Conservation (phyloP, 2,329 filamentous ascomycete genomes). For the Mycosphaerella arachidis region DNA sequence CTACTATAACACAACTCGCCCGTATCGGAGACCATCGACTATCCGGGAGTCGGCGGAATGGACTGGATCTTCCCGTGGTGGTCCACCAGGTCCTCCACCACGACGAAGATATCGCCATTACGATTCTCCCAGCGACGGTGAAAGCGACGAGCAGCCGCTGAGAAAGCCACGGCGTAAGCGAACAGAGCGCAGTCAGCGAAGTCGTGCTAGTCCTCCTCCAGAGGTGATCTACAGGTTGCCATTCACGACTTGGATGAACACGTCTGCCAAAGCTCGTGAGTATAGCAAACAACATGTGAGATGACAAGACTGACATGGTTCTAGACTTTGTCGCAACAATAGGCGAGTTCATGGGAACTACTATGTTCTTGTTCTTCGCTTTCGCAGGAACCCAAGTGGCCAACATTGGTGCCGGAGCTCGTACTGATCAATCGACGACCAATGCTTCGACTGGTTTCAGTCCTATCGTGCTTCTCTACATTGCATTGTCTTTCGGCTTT, state of each 20-base stretch:
- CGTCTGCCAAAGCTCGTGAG: constrained; percentile 28
- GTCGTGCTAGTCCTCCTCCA: constrained; percentile 19
- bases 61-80: constrained; percentile 12
- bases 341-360: constrained; percentile 43
- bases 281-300: neutral
- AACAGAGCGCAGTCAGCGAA: constrained; percentile 7
- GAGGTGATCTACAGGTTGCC: constrained; percentile 32
- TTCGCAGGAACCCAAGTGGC: constrained; percentile 44
- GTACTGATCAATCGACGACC: constrained; percentile 20
- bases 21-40: constrained; percentile 19
- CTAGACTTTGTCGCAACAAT: constrained; percentile 31
- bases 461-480: constrained; percentile 36
- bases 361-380: constrained; percentile 46
- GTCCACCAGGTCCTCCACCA: constrained; percentile 18
- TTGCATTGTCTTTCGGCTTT: constrained; percentile 39
- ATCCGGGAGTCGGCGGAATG: constrained; percentile 22
- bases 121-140: constrained; percentile 19
- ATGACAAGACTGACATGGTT: constrained; percentile 1
- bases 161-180: constrained; percentile 10
- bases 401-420: constrained; percentile 31
- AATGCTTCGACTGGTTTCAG: constrained; percentile 29
- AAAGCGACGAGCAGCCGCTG: constrained; percentile 22
- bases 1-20: constrained; percentile 21
- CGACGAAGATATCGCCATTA: constrained; percentile 11
- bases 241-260: constrained; percentile 32